Evolutionary conservation across 371 early-diverging fungal species (phyloP).

Genomic region (Mucor racemosus): DNA sequence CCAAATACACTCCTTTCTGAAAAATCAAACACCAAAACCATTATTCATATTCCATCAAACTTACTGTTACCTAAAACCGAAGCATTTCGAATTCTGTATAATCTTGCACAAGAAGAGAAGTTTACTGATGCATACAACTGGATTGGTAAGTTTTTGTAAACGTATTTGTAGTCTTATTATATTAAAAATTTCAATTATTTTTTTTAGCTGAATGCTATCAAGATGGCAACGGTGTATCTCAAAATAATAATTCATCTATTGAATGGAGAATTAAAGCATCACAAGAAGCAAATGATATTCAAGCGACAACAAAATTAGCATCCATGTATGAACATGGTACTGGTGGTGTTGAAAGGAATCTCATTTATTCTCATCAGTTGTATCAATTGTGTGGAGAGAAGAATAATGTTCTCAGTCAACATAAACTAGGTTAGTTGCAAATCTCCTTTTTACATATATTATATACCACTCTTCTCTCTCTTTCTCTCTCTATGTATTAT

Average conservation of each 20-base stretch:
- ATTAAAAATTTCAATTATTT: not conserved
- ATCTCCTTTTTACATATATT: not conserved
- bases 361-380: conserved; percentile 20
- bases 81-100: conserved; percentile 32
- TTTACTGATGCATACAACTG: conserved; percentile 43
- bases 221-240: conserved; percentile 34
- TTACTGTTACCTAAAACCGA: conserved; percentile 16
- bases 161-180: not conserved
- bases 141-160: conserved; percentile 34
- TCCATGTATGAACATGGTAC: conserved; percentile 35
- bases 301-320: conserved; percentile 37
- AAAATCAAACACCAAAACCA: not conserved
- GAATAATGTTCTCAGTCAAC: conserved; percentile 40
- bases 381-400: conserved; percentile 31
- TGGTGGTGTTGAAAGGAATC: conserved; percentile 23
- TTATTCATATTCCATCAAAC: not conserved
- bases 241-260: conserved; percentile 27
- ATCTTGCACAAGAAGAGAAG: conserved; percentile 33
- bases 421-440: conserved; percentile 35
- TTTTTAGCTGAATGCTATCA: conserved; percentile 44
- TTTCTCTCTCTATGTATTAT: conserved; percentile 10
- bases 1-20: conserved; percentile 24
- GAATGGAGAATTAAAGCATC: conserved; percentile 34
- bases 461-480: not conserved
- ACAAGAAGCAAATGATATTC: conserved; percentile 30